Evolutionary conservation across 116 monocot species (phyloP).

Genomic region (Zostera marina): DNA sequence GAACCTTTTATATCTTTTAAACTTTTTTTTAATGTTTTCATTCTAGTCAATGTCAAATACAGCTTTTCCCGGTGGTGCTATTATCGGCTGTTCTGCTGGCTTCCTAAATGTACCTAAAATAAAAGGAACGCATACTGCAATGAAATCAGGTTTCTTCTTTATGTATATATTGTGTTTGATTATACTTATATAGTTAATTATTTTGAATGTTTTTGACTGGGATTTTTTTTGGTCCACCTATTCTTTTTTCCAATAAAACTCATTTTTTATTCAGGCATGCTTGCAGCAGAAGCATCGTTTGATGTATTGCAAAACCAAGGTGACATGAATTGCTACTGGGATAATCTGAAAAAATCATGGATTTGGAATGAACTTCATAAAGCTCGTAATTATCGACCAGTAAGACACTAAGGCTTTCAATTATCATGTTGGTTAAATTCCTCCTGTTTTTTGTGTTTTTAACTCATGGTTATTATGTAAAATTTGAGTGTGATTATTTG

Average conservation of each 20-base stretch:
- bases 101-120: conserved; percentile 96
- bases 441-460: background rate
- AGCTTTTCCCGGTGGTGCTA: conserved; percentile 90
- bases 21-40: background rate
- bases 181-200: background rate
- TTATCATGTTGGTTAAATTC: background rate
- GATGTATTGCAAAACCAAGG: conserved; percentile 40
- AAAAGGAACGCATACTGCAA: conserved; percentile 96
- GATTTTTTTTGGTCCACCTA: no score
- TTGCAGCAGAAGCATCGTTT: conserved; percentile 88
- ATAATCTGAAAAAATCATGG: conserved; percentile 80
- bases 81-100: conserved; percentile 96
- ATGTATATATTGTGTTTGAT: background rate
- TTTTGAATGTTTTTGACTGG: background rate
- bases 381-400: conserved; percentile 88
- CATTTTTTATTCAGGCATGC: conserved; percentile 49
- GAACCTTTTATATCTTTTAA: no score
- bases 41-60: conserved; percentile 90
- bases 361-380: conserved; percentile 81
- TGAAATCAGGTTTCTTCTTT: conserved; percentile 77
- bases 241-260: background rate
- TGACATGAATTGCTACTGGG: conserved; percentile 70
- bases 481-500: background rate
- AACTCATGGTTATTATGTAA: background rate
- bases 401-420: conserved; percentile 8